Base-by-base conservation (phyloP, 495 filamentous ascomycete genomes). In the Lasiosphaeria hispida region DNA sequence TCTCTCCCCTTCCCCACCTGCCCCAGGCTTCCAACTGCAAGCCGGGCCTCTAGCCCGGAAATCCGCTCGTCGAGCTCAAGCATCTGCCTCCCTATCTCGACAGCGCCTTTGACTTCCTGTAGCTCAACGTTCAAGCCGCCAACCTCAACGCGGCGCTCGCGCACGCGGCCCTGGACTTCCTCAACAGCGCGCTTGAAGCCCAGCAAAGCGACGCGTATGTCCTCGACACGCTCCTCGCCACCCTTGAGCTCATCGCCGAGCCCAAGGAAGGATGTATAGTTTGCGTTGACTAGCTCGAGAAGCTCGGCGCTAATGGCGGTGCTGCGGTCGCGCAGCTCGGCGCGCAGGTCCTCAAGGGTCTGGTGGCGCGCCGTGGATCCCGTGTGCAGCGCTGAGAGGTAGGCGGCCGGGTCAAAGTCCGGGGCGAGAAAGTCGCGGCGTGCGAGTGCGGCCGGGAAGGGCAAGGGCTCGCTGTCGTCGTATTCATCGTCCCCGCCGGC, bases 201-300 rank as follows among this genome's bases (percentile, higher is more conserved):
- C 59, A 96, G 63, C 47, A 97, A 69, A 7, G 90, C 92, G 1
- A 99, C 89, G 33, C 91, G 82, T 11, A 99, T 85, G 66, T 96
- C 92, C 72, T 96, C 93, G 3, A 95, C 85, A 68, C 86, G 90
- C 67, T 96, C 92, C 62, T 95, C 93, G 1, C 95, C 95, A 0
- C 92, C 92, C 48, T 83, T 83, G 39, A 99, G 73, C 65, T 90
- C 87, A 33, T 80, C 84, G 0, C 95, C 94, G 0, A 99, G 73
- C 5, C 84, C 85, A 1, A 99, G 69, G 63, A 97, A 97, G 62
- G 93, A 90, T 40, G 87, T 84, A 69, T 97, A 97, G 70, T 97
- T 92, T 34, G 87, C 80, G 67, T 97, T 97, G 59, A 99, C 92
- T 1, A 97, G 82, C 69, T 96, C 92, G 4, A 97, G 78, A 8